Conservation (phyloP, 768 basidiomycete genomes). For the Tephrocybe rancida region DNA sequence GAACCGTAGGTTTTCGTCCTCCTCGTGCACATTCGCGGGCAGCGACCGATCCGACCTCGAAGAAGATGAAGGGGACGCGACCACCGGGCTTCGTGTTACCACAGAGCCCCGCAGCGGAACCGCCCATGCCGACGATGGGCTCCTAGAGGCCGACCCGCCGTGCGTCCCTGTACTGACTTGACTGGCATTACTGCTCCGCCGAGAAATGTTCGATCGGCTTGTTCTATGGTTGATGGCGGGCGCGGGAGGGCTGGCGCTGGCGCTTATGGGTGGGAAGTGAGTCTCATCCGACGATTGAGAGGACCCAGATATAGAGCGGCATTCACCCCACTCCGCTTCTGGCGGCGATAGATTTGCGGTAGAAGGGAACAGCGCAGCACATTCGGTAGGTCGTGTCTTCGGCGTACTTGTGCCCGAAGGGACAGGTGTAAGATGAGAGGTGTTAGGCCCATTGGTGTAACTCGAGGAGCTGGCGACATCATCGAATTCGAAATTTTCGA, state of each 20-base stretch:
- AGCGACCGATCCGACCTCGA: slow-evolving; percentile 14
- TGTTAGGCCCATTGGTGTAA: slow-evolving; percentile 14
- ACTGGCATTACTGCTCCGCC: slow-evolving; percentile 8
- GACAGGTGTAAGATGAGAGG: slow-evolving; percentile 12
- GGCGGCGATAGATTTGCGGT: too few relatives aligned
- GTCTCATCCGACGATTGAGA: slow-evolving; percentile 30
- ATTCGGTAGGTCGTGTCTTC: slow-evolving; percentile 23
- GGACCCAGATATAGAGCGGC: slow-evolving; percentile 20
- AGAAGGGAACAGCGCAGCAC: too few relatives aligned
- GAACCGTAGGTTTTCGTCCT: slow-evolving; percentile 63
- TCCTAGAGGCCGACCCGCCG: slow-evolving; percentile 14
- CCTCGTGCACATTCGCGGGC: slow-evolving; percentile 6
- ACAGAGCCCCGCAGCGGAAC: slow-evolving; percentile 29
- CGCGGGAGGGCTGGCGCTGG: slow-evolving; percentile 30
- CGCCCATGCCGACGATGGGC: slow-evolving; percentile 24
- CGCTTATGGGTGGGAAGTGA: slow-evolving; percentile 20
- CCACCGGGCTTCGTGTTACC: slow-evolving; percentile 12
- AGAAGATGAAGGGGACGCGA: slow-evolving; percentile 7
- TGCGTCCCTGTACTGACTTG: neutral
- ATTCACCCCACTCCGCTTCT: slow-evolving; percentile 44
- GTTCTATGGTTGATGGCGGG: neutral
- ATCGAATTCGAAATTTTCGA: slow-evolving; percentile 51
- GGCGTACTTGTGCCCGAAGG: slow-evolving; percentile 22
- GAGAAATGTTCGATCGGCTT: slow-evolving; percentile 21
- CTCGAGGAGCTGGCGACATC: slow-evolving; percentile 24